phyloP scores from a whole-genome alignment of 257 asterid genomes.

The Ehretia macrophylla region DNA sequence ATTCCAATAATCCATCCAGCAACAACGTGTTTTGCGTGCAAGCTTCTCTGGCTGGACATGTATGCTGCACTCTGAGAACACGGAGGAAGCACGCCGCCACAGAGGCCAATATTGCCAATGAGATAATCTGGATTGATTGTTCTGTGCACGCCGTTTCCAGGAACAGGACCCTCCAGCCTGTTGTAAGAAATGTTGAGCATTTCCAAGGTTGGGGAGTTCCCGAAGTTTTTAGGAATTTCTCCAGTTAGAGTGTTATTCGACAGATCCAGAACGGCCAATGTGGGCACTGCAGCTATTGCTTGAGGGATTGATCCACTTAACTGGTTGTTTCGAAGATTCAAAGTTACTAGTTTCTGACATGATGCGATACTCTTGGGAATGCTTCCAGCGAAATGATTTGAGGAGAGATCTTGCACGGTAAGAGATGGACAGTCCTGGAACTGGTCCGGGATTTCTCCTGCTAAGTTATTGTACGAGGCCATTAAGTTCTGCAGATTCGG shows the following conservation, averaged over 20 bases:
- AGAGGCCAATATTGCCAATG: slow-evolving; percentile 45
- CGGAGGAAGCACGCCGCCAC: slow-evolving; percentile 56
- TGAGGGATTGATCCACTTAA: slow-evolving; percentile 43
- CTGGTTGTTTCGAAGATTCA: slow-evolving; percentile 31
- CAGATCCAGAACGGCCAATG: slow-evolving; percentile 45
- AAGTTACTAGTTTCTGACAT: slow-evolving; percentile 29
- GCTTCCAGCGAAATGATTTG: slow-evolving; percentile 32
- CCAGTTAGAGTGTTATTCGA: slow-evolving; percentile 58
- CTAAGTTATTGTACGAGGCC: slow-evolving; percentile 33
- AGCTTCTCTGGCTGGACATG: slow-evolving; percentile 14
- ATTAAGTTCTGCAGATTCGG: slow-evolving; percentile 38
- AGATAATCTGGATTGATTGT: slow-evolving; percentile 45
- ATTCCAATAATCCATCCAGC: slow-evolving; percentile 48
- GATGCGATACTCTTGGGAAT: slow-evolving; percentile 44
- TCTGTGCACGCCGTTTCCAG: slow-evolving; percentile 41
- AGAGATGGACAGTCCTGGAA: slow-evolving; percentile 33
- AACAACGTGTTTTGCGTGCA: slow-evolving; percentile 27
- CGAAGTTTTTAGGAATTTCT: slow-evolving; percentile 46
- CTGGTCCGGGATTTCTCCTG: slow-evolving; percentile 38
- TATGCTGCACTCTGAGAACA: slow-evolving; percentile 25
- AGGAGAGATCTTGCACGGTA: slow-evolving; percentile 35
- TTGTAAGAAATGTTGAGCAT: slow-evolving; percentile 49
- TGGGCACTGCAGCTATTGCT: slow-evolving; percentile 39
- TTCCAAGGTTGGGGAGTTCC: slow-evolving; percentile 54
- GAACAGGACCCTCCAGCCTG: slow-evolving; percentile 52